phyloP scores from a whole-genome alignment of 495 filamentous ascomycete genomes.

The Xanthoparmelia taractica region DNA sequence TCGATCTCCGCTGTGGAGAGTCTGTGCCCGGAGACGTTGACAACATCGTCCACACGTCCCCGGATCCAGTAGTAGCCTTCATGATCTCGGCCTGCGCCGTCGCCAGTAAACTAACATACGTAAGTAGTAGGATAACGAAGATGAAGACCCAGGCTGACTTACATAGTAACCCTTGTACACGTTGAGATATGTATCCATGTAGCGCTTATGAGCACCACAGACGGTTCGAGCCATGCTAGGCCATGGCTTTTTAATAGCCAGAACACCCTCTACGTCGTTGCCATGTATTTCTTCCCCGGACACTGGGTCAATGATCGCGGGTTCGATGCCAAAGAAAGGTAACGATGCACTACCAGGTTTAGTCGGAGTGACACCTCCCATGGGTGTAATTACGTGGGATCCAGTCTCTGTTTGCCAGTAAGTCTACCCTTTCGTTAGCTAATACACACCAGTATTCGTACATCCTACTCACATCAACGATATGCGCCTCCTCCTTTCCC shows the following conservation, averaged over 20 bases:
- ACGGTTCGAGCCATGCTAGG: constrained; percentile 98
- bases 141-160: constrained; percentile 33
- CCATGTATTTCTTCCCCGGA: constrained; percentile 89
- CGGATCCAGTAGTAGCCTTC: constrained; percentile 99
- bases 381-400: constrained; percentile 71
- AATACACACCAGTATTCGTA: neutral
- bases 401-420: constrained; percentile 99
- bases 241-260: constrained; percentile 98
- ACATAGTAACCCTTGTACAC: constrained; percentile 99
- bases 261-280: constrained; percentile 95
- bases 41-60: constrained; percentile 95
- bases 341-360: constrained; percentile 51
- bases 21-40: constrained; percentile 94
- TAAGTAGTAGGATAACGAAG: constrained; percentile 9
- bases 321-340: constrained; percentile 95
- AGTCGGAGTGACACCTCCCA: constrained; percentile 48
- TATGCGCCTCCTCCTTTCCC: constrained; percentile 84
- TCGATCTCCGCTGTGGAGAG: constrained; percentile 97
- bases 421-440: constrained; percentile 51
- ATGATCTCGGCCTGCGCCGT: constrained; percentile 93
- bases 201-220: constrained; percentile 95
- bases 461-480: constrained; percentile 71
- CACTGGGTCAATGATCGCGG: constrained; percentile 94
- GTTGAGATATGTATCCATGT: constrained; percentile 97
- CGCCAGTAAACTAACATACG: constrained; percentile 79